Evolutionary conservation across 2,329 filamentous ascomycete species (phyloP), one percentile per base, ranked within the genome.

Genomic region (Fusarium musae): DNA sequence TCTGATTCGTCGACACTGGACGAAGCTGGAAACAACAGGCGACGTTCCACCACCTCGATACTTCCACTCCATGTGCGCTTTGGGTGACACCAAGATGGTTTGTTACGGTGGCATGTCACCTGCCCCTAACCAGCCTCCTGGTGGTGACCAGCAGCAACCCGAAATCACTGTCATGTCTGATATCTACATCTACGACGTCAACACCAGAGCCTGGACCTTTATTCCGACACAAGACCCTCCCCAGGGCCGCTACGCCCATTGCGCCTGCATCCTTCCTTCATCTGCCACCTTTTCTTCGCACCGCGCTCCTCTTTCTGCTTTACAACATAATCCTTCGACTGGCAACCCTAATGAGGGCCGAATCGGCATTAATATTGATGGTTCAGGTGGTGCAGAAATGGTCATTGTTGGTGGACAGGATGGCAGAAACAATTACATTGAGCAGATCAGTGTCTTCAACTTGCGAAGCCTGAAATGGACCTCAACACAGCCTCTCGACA

Each of bases 31-130:
- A 59, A 91, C 93, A 0, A 88, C 86, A 34, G 96, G 96, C 49
- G 95, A 98, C 77, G 85, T 97, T 42, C 96, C 96, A 3, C 93
- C 95, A 4, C 94, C 96, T 13, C 90, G 96, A 69, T 99, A 99
- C 81, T 99, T 99, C 75, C 96, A 99, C 85, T 98, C 95, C 73
- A 93, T 98, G 81, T 99, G 96, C 81, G 89, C 94, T 3, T 85
- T 99, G 5, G 96, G 96, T 28, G 96, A 98, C 80, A 96, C 94
- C 6, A 99, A 98, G 82, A 87, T 99, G 81, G 96, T 99, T 7
- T 98, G 96, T 83, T 99, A 98, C 82, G 96, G 96, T 65, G 96
- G 96, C 76, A 99, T 99, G 96, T 98, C 96, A 15, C 95, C 96
- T 2, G 89, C 91, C 16, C 85, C 87, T 11, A 87, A 84, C 63